These are phyloP conservation scores for Aspergillus udagawae DNA, from an alignment of 2,329 filamentous ascomycete genomes.

Conservation along the genomic window DNA sequence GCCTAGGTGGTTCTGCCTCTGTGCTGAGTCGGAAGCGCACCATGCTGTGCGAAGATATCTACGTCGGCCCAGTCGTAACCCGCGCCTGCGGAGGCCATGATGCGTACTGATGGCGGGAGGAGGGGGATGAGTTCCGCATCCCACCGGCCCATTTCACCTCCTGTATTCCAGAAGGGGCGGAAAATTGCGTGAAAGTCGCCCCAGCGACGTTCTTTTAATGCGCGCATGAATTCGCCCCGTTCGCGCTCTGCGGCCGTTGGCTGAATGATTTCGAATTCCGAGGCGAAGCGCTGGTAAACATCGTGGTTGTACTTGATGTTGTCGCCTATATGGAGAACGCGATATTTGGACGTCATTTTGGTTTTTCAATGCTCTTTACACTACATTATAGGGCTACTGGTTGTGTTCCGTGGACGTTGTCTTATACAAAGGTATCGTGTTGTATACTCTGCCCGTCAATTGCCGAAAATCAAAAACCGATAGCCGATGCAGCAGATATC, in stretches of 20 bases:
- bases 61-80: conserved; percentile 63
- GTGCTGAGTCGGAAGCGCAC: conserved; percentile 32
- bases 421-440: neutral
- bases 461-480: neutral
- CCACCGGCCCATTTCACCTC: conserved; percentile 63
- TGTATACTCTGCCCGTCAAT: neutral
- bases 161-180: conserved; percentile 61
- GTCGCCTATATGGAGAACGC: conserved; percentile 44
- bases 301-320: conserved; percentile 48
- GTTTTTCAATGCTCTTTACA: neutral
- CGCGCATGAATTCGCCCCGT: conserved; percentile 39
- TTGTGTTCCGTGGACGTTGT: neutral
- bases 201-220: conserved; percentile 39
- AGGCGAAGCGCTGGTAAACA: conserved; percentile 38
- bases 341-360: conserved; percentile 29
- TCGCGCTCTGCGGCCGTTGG: conserved; percentile 31
- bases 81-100: conserved; percentile 59
- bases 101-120: conserved; percentile 50
- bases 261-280: conserved; percentile 40
- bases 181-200: conserved; percentile 47
- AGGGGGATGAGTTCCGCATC: conserved; percentile 55
- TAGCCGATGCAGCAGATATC: neutral
- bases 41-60: conserved; percentile 56
- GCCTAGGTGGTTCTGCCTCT: neutral
- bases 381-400: neutral